Evolutionary conservation across 169 alveolate species (phyloP).

Genomic region (Prorocentrum cordatum): DNA sequence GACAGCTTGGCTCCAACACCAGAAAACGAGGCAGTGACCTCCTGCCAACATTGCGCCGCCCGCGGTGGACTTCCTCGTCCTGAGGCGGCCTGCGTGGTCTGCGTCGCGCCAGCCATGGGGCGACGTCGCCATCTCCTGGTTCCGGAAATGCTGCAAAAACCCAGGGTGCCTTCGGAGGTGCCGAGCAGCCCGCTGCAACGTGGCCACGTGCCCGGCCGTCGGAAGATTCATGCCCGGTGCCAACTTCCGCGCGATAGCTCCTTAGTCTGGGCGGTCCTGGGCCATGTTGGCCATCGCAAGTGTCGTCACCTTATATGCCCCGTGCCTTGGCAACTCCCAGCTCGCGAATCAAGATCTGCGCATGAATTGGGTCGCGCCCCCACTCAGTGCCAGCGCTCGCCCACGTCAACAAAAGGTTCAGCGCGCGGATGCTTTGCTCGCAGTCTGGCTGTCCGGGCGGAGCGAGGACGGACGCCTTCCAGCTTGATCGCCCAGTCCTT

Average conservation of each 20-base stretch:
- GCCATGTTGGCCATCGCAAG: not conserved
- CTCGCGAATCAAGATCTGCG: not conserved
- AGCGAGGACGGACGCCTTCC: not conserved
- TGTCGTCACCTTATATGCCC: not conserved
- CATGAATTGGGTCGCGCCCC: not conserved
- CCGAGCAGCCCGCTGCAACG: not conserved
- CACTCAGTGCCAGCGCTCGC: not conserved
- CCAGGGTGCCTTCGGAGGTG: not conserved
- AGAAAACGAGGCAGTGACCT: not conserved
- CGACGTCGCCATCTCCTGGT: not conserved
- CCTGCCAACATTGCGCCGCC: not conserved
- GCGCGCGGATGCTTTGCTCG: not conserved
- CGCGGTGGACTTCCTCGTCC: not conserved
- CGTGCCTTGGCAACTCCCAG: not conserved
- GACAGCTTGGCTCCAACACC: not conserved
- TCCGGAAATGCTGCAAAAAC: not conserved
- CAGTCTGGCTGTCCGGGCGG: not conserved
- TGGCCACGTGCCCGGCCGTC: not conserved
- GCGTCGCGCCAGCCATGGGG: not conserved
- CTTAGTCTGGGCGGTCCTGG: not conserved
- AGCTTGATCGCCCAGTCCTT: not conserved
- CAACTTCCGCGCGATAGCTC: not conserved
- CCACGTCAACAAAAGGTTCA: not conserved
- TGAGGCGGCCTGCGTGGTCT: slow-evolving; percentile 12
- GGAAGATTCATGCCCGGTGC: not conserved